phyloP scores from a whole-genome alignment of 2,329 filamentous ascomycete genomes.

The Helotiales sp. region DNA sequence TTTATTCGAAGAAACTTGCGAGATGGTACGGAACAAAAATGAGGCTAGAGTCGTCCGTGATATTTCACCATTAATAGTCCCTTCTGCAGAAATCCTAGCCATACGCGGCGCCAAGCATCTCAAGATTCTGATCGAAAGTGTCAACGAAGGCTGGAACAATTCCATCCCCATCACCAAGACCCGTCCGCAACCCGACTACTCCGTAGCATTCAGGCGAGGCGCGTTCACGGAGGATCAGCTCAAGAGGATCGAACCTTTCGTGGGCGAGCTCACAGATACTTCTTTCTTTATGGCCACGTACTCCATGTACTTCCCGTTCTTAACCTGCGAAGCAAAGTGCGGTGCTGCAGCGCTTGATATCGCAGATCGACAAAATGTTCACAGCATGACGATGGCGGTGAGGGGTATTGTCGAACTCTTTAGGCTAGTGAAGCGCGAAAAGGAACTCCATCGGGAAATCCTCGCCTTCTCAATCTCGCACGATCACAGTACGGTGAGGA shows the following conservation, averaged over 20 bases:
- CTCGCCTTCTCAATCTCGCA: conserved; percentile 48
- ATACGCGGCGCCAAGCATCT: conserved; percentile 35
- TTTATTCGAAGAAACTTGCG: conserved; percentile 45
- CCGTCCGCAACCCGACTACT: conserved; percentile 44
- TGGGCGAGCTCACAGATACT: conserved; percentile 42
- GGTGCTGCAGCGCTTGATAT: conserved; percentile 46
- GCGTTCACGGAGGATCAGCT: conserved; percentile 49
- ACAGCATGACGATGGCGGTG: conserved; percentile 49
- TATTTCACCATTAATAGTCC: conserved; percentile 46
- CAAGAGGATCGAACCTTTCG: conserved; percentile 48
- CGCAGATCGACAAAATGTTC: conserved; percentile 45
- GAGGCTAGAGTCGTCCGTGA: conserved; percentile 42
- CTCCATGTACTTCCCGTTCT: conserved; percentile 55
- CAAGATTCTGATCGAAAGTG: conserved; percentile 45
- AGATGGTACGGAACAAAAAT: conserved; percentile 43
- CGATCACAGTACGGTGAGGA: conserved; percentile 36
- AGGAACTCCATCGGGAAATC: conserved; percentile 43
- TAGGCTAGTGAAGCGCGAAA: conserved; percentile 25
- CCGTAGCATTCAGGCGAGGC: conserved; percentile 47
- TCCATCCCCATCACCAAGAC: conserved; percentile 45
- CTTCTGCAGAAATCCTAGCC: conserved; percentile 13
- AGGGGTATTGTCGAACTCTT: conserved; percentile 42
- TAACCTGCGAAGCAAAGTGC: conserved; percentile 55
- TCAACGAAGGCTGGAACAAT: conserved; percentile 50
- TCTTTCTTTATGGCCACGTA: conserved; percentile 47